Evolutionary conservation across 2,329 filamentous ascomycete species (phyloP).

Genomic region (Pyrenophora teres): DNA sequence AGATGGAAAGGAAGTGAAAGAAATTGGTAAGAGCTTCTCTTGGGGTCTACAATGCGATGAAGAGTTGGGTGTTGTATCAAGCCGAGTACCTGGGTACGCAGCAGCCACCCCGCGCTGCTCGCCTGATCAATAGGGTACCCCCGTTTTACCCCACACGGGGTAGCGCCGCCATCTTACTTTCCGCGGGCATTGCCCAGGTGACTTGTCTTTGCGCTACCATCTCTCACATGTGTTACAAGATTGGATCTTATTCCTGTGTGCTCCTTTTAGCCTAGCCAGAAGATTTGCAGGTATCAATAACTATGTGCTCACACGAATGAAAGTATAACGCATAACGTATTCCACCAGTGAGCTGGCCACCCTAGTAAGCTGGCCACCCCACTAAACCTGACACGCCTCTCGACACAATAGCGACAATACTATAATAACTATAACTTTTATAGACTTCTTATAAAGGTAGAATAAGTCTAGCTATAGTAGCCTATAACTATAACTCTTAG

Average conservation of each 20-base stretch:
- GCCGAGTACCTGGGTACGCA: background rate
- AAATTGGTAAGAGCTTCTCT: background rate
- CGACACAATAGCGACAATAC: background rate
- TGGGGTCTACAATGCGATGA: background rate
- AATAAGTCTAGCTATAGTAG: background rate
- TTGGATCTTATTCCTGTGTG: too few species aligned
- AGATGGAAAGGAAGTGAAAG: background rate
- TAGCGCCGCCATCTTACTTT: background rate
- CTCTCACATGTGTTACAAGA: too few species aligned
- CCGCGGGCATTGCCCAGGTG: background rate
- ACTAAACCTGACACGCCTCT: background rate
- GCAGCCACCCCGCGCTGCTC: too few species aligned
- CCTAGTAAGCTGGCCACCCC: too few species aligned
- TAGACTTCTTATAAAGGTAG: background rate
- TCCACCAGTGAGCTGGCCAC: too few species aligned
- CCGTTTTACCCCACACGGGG: constrained; percentile 3
- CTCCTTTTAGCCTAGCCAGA: too few species aligned
- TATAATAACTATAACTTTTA: background rate
- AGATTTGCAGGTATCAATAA: too few species aligned
- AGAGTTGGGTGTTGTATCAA: background rate
- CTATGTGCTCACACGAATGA: too few species aligned
- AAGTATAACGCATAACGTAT: too few species aligned
- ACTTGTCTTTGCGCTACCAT: background rate
- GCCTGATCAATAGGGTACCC: background rate
- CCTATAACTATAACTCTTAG: background rate